These are phyloP conservation scores for Aspergillus bridgeri DNA, from an alignment of 495 filamentous ascomycete species.

Conservation along the genomic window DNA sequence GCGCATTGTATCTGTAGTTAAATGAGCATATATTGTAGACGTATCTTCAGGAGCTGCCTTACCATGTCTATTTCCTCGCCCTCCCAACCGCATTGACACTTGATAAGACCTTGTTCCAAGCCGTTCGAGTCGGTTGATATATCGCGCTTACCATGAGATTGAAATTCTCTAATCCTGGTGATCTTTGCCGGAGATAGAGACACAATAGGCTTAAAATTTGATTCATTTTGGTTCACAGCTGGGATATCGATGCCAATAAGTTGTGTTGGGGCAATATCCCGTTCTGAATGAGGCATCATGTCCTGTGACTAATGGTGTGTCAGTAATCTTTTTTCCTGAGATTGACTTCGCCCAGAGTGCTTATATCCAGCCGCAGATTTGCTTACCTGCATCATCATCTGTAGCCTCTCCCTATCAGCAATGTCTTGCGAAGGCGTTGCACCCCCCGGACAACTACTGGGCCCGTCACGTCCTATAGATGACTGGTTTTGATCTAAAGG, in stretches of 20 bases:
- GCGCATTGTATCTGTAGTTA: conserved; percentile 38
- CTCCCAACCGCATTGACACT: conserved; percentile 42
- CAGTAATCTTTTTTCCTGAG: not conserved
- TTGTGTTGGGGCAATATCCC: conserved; percentile 23
- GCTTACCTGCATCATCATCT: conserved; percentile 27
- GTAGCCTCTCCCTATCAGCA: conserved; percentile 19
- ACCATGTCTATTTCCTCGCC: conserved; percentile 45
- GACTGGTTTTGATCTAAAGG: not conserved
- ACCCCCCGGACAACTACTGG: not conserved
- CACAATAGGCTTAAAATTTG: conserved; percentile 2
- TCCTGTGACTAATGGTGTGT: conserved; percentile 14
- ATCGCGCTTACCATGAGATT: not conserved
- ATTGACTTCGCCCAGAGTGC: not conserved
- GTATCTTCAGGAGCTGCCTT: not conserved
- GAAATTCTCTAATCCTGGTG: conserved; percentile 12
- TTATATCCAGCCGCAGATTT: not conserved
- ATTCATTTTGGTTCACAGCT: not conserved
- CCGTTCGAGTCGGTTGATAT: not conserved
- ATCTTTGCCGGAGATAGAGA: conserved; percentile 10
- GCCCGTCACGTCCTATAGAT: not conserved
- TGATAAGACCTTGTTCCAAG: conserved; percentile 17
- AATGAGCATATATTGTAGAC: not conserved
- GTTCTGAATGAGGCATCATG: conserved; percentile 9
- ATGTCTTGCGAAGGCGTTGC: conserved; percentile 18
- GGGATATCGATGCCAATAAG: conserved; percentile 8